A percentile compares a stretch with the other conserved stretches of the same genome.
These are phyloP conservation scores for Xylariomycetidae sp. DNA, from an alignment of 2,329 filamentous ascomycete genomes.

Conservation along the genomic window DNA sequence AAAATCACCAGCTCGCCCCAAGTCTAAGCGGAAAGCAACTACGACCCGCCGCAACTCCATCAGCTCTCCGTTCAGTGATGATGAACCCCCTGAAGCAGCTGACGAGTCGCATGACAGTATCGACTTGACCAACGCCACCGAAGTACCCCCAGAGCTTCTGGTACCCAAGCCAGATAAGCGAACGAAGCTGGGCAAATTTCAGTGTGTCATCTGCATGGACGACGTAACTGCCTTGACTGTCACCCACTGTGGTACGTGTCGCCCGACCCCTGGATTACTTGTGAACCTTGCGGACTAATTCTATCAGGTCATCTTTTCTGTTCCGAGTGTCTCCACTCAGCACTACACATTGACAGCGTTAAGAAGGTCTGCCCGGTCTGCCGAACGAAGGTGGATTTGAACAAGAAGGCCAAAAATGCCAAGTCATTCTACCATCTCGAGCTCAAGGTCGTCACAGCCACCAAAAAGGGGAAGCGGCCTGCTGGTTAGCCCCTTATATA, in stretches of 20 bases:
- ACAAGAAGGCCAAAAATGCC: conserved; percentile 33
- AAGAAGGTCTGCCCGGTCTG: conserved; percentile 61
- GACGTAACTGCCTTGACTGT: conserved; percentile 53
- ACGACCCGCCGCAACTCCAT: conserved; percentile 19
- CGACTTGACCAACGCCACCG: conserved; percentile 39
- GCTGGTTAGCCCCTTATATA: conserved; percentile 9
- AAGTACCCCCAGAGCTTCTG: conserved; percentile 39
- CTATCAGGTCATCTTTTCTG: conserved; percentile 61
- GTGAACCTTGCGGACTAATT: too few species aligned
- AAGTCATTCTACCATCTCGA: conserved; percentile 56
- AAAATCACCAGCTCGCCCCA: too few species aligned
- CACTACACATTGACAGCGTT: conserved; percentile 51
- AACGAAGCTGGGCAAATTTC: conserved; percentile 50
- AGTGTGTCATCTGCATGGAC: conserved; percentile 67
- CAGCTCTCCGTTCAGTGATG: conserved; percentile 20
- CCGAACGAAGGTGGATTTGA: conserved; percentile 51
- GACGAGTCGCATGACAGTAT: too few species aligned
- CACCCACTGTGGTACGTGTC: conserved; percentile 60
- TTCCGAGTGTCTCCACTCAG: conserved; percentile 56
- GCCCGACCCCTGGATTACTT: too few species aligned
- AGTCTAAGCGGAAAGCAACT: conserved; percentile 25
- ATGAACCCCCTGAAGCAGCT: too few species aligned
- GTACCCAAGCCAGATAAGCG: conserved; percentile 43
- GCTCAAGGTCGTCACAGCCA: conserved; percentile 57
- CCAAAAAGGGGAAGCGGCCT: conserved; percentile 45